Evolutionary conservation across 2,329 filamentous ascomycete species (phyloP).

Genomic region (Aspergillus flavus): DNA sequence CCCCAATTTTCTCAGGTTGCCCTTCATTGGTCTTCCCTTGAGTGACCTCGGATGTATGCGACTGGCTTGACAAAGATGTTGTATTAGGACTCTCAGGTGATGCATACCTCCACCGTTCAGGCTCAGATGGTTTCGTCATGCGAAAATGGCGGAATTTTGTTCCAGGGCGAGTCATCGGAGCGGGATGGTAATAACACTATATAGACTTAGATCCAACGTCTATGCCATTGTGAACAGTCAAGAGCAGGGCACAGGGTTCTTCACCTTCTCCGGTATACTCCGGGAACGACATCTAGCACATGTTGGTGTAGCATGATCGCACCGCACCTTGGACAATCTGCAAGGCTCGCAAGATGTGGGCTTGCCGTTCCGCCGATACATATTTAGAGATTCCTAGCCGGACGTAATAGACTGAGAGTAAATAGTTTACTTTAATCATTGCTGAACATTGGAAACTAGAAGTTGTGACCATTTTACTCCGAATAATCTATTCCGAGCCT

Average conservation of each 20-base stretch:
- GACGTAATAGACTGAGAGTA: not conserved
- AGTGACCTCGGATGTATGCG: not conserved
- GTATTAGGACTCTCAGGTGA: not conserved
- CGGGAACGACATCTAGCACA: constrained; percentile 1
- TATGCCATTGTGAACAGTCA: not conserved
- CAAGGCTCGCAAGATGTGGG: constrained; percentile 7
- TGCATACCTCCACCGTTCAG: not conserved
- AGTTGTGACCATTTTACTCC: not conserved
- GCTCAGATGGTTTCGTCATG: not conserved
- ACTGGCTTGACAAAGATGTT: not conserved
- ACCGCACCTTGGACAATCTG: constrained; percentile 5
- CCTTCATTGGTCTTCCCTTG: not conserved
- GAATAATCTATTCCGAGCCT: not conserved
- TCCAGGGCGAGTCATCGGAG: not conserved
- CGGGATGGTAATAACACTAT: not conserved
- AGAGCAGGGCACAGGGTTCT: not conserved
- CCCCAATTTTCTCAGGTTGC: not conserved
- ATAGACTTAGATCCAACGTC: not conserved
- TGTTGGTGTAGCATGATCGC: constrained; percentile 9
- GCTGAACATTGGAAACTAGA: not conserved
- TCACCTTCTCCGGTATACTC: not conserved
- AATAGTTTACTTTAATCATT: not conserved
- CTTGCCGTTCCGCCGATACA: constrained; percentile 7
- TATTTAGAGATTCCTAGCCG: not conserved
- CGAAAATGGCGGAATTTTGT: not conserved